Evolutionary conservation across 2,329 filamentous ascomycete species (phyloP).

Genomic region (Beauveria brongniartii): DNA sequence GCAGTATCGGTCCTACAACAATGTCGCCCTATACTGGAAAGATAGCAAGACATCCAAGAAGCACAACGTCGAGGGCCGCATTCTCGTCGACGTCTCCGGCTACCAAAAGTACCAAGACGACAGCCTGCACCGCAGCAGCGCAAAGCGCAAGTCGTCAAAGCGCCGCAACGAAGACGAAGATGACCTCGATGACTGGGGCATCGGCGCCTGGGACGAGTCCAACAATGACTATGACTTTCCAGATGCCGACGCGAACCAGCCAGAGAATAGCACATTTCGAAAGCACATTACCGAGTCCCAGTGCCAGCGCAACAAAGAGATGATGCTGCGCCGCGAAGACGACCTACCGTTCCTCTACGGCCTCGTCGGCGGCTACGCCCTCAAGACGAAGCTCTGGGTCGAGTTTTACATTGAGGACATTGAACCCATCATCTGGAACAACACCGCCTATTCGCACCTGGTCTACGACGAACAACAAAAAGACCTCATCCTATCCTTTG

Average conservation of each 20-base stretch:
- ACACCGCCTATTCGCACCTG: conserved; percentile 35
- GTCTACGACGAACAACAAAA: conserved; percentile 41
- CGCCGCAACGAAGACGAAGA: conserved; percentile 7
- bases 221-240: not conserved
- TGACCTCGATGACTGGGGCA: conserved; percentile 7
- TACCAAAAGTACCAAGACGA: conserved; percentile 32
- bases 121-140: conserved; percentile 13
- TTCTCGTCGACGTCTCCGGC: conserved; percentile 33
- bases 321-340: conserved; percentile 29
- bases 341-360: conserved; percentile 35
- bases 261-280: conserved; percentile 4
- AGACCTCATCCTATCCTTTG: conserved; percentile 38
- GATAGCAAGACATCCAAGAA: conserved; percentile 17
- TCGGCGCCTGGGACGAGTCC: conserved; percentile 9
- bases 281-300: conserved; percentile 25
- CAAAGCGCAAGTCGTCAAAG: conserved; percentile 24
- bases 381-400: conserved; percentile 39
- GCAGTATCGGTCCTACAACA: conserved; percentile 32
- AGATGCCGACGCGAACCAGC: conserved; percentile 10
- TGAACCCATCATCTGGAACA: conserved; percentile 35
- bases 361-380: conserved; percentile 34
- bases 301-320: conserved; percentile 29
- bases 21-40: conserved; percentile 26
- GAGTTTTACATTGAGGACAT: conserved; percentile 35
- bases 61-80: conserved; percentile 32